These are phyloP conservation scores for Rutidosis leptorrhynchoides DNA, from an alignment of 129 eudicot genomes.

Conservation along the genomic window DNA sequence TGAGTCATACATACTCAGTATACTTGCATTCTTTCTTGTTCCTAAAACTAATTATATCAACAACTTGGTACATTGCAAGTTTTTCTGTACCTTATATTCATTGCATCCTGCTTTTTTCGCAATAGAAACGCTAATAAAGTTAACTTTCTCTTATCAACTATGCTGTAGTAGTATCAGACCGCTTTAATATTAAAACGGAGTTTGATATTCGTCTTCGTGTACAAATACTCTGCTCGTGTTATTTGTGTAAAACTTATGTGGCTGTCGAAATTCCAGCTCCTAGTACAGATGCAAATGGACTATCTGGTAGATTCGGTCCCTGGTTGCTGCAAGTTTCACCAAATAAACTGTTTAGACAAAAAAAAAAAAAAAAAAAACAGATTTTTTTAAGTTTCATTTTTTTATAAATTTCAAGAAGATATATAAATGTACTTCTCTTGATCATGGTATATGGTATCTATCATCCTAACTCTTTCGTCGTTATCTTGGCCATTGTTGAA, in stretches of 20 bases:
- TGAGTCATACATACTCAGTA: slow-evolving; percentile 5
- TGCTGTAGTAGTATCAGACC: slow-evolving; percentile 17
- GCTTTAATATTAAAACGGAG: slow-evolving; percentile 13
- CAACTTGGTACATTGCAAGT: slow-evolving; percentile 12
- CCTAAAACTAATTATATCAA: slow-evolving; percentile 18
- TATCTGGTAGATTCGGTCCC: slow-evolving; percentile 52
- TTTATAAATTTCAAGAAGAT: background rate
- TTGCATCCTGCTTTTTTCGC: slow-evolving; percentile 11
- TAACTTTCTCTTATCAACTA: slow-evolving; percentile 18
- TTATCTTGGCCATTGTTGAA: slow-evolving; percentile 39
- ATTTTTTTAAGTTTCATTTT: background rate
- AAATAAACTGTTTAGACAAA: background rate
- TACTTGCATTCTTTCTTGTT: slow-evolving; percentile 25
- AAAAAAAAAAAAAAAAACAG: background rate
- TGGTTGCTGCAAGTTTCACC: slow-evolving; percentile 38
- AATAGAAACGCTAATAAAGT: slow-evolving; percentile 22
- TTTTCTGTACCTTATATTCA: slow-evolving; percentile 27
- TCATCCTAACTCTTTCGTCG: slow-evolving; percentile 44
- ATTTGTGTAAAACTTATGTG: slow-evolving; percentile 29
- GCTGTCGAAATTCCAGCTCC: slow-evolving; percentile 50
- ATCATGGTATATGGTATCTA: slow-evolving; percentile 38
- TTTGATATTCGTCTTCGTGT: slow-evolving; percentile 20
- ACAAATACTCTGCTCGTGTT: slow-evolving; percentile 30
- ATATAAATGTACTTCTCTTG: slow-evolving; percentile 54
- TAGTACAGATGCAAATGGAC: slow-evolving; percentile 55